Base-by-base conservation (phyloP, 495 filamentous ascomycete genomes). In the Neurospora hispaniola region DNA sequence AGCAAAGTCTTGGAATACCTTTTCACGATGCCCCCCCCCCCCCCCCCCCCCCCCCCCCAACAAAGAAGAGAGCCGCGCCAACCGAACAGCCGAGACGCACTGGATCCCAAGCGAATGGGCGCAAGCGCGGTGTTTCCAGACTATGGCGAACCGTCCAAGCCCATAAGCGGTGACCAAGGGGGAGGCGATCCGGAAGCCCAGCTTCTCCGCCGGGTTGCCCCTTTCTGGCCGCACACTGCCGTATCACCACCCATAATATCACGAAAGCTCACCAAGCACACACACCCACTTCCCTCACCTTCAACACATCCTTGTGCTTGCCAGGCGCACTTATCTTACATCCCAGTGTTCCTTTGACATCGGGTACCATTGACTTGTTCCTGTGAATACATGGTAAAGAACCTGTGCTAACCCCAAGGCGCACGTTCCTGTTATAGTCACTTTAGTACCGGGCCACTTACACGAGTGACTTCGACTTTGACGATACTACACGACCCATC, bases 401-500 rank as follows among this genome's bases (percentile, higher is more conserved):
- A 66, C 54, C 12, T 4, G 14, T 14, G 54, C 54, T 66, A 62
- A 62, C 54, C 23, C 23, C 1, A 27, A 62, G 54, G 27, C 5
- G 54, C 54, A 35, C 23, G 1, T 62, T 18, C 27, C 27, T 35
- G 2, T 4, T 4, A 3, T 35, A 66, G 54, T 66, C 54, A 66
- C 27, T 18, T 35, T 38, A 66, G 54, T 66, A 35, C 54, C 54
- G 6, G 9, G 54, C 54, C 54, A 66, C 54, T 66, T 66, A 66
- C 54, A 66, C 54, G 14, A 66, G 54, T 66, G 54, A 62, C 54
- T 35, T 31, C 27, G 27, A 31, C 2, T 31, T 31, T 62, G 14
- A 8, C 54, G 54, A 62, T 48, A 14, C 12, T 69, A 59, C 41
- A 35, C 73, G 72, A 70, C 70, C 71, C n/a, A 62, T 27, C 71